phyloP scores from a whole-genome alignment of 106 monocot genomes.

The Dioscorea dumetorum region DNA sequence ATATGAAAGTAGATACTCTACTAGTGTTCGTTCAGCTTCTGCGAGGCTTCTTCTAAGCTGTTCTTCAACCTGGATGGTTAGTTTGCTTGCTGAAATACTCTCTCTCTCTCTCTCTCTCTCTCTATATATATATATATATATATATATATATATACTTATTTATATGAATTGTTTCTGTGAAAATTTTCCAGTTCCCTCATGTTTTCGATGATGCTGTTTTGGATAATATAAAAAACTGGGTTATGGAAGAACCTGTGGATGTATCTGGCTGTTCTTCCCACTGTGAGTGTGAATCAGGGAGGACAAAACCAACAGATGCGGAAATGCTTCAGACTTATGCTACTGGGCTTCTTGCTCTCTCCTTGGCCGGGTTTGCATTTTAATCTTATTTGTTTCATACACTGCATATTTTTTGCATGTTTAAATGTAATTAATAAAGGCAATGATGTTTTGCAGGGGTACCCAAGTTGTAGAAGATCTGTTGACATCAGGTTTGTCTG shows the following conservation, averaged over 20 bases:
- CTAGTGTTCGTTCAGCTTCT: conserved; percentile 62
- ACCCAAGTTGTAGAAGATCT: conserved; percentile 76
- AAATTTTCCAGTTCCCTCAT: conserved; percentile 57
- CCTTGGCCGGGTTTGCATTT: conserved; percentile 42
- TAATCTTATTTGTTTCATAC: not conserved
- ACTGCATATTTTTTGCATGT: not conserved
- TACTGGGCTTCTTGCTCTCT: conserved; percentile 84
- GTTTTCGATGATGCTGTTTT: conserved; percentile 84
- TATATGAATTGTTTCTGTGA: not conserved
- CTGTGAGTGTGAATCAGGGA: conserved; percentile 56
- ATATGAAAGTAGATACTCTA: conserved; percentile 64
- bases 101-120: not conserved
- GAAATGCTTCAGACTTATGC: conserved; percentile 90
- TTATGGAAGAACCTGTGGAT: conserved; percentile 48
- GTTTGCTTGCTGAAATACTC: conserved; percentile 4
- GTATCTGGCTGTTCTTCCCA: conserved; percentile 28
- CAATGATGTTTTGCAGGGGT: conserved; percentile 37
- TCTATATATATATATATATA: not conserved
- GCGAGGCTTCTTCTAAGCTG: conserved; percentile 72
- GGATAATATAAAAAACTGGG: conserved; percentile 87
- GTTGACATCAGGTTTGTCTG: conserved; percentile 71
- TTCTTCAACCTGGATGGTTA: conserved; percentile 73
- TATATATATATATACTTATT: not conserved
- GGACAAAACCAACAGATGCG: conserved; percentile 55
- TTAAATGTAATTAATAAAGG: not conserved